phyloP scores from a whole-genome alignment of 257 asterid species.

The Leonotis leonurus region DNA sequence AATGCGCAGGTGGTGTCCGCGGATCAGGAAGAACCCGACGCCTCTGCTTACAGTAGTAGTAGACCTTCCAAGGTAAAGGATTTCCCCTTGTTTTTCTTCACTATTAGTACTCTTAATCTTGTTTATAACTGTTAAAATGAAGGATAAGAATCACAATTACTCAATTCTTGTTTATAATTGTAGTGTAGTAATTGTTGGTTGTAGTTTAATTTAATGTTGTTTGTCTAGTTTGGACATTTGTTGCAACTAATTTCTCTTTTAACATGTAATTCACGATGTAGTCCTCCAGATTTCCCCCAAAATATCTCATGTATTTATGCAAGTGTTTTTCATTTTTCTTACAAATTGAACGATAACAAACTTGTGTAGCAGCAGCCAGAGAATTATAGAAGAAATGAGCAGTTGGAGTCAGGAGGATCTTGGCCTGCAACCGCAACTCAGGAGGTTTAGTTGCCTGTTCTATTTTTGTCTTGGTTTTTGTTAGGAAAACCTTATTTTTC shows the following conservation, averaged over 20 bases:
- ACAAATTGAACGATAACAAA: too few species aligned
- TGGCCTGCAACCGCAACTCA: conserved; percentile 27
- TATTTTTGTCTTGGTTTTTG: neutral
- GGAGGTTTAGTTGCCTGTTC: conserved; percentile 9
- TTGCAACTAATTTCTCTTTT: too few species aligned
- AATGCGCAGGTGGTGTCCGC: conserved; percentile 64
- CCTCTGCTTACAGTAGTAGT: conserved; percentile 1
- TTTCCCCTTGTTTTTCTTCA: neutral
- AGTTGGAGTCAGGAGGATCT: conserved; percentile 30
- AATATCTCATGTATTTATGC: too few species aligned
- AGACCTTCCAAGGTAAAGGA: conserved; percentile 25
- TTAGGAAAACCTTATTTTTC: neutral
- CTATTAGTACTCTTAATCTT: neutral
- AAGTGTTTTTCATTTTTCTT: too few species aligned
- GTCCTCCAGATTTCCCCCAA: too few species aligned
- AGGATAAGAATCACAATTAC: too few species aligned
- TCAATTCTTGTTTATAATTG: too few species aligned
- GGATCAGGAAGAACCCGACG: conserved; percentile 30
- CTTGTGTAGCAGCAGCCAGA: conserved; percentile 32
- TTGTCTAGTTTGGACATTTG: too few species aligned
- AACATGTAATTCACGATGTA: too few species aligned
- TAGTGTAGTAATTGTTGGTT: too few species aligned
- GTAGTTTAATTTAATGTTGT: too few species aligned
- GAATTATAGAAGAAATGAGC: conserved; percentile 33
- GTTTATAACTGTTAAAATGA: too few species aligned